These are phyloP conservation scores for Bauhinia variegata DNA, from an alignment of 306 rosid genomes.

Conservation along the genomic window DNA sequence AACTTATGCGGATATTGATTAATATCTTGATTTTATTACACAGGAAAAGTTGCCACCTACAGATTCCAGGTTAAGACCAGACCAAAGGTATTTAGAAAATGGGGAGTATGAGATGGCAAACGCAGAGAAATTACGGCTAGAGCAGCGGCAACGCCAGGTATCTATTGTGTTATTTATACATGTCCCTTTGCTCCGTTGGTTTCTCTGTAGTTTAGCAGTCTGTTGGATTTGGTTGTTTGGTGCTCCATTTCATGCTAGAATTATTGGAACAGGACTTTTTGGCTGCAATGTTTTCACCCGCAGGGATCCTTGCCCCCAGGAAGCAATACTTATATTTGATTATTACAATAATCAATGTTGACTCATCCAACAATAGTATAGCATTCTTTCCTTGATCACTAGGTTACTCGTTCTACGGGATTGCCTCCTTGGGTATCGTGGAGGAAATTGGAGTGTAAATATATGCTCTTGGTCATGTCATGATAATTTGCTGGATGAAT, in stretches of 20 bases:
- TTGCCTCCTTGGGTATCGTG: not conserved
- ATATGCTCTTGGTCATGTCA: not conserved
- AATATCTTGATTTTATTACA: slow-evolving; percentile 22
- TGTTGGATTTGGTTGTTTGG: not conserved
- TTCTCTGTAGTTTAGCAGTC: slow-evolving; percentile 8
- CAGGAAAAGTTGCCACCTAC: slow-evolving; percentile 98
- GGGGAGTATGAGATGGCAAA: slow-evolving; percentile 99
- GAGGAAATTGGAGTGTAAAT: slow-evolving; percentile 18
- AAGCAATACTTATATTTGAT: not conserved
- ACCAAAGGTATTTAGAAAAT: slow-evolving; percentile 93
- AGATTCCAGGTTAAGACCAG: slow-evolving; percentile 98
- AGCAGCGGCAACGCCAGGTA: slow-evolving; percentile 99
- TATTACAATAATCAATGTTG: not conserved
- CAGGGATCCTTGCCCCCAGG: not conserved
- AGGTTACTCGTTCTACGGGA: not conserved
- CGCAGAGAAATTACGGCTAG: slow-evolving; percentile 85
- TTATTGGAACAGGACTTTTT: slow-evolving; percentile 9
- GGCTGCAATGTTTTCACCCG: not conserved
- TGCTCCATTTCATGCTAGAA: slow-evolving; percentile 11
- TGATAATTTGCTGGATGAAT: not conserved
- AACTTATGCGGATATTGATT: slow-evolving; percentile 24
- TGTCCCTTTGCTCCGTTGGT: slow-evolving; percentile 5
- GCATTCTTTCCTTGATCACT: not conserved
- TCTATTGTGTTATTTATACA: slow-evolving; percentile 21
- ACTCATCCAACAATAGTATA: not conserved